A percentile compares a stretch with the other conserved stretches of the same genome.
Evolutionary conservation across 805 yeast species (phyloP).

Genomic region (Candida argentea): DNA sequence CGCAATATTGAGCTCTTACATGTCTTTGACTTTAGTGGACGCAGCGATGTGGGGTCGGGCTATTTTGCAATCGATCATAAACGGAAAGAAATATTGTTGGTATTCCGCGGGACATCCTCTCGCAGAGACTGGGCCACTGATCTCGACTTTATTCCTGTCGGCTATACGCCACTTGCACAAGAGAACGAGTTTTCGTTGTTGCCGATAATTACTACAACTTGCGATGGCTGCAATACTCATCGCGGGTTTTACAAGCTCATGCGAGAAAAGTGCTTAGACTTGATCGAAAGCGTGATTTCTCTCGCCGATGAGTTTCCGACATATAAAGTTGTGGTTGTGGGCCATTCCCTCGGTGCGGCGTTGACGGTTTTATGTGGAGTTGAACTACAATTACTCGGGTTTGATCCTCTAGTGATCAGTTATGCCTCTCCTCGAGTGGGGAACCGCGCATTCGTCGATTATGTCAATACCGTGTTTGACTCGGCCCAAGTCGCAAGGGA

Average conservation of each 20-base stretch:
- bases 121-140: conserved; percentile 55
- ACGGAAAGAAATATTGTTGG: conserved; percentile 34
- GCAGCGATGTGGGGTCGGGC: conserved; percentile 45
- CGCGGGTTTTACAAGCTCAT: conserved; percentile 49
- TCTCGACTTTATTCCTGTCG: conserved; percentile 36
- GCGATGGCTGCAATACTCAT: conserved; percentile 51
- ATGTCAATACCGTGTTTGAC: conserved; percentile 42
- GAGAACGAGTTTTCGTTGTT: conserved; percentile 7
- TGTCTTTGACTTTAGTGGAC: conserved; percentile 30
- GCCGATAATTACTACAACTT: conserved; percentile 12
- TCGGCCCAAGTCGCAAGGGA: conserved; percentile 17
- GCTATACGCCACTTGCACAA: conserved; percentile 32
- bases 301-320: conserved; percentile 30
- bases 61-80: conserved; percentile 40
- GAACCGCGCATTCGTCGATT: conserved; percentile 36
- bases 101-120: conserved; percentile 57
- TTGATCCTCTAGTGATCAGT: conserved; percentile 43
- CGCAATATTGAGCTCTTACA: conserved; percentile 24
- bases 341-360: conserved; percentile 77
- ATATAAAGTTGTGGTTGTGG: conserved; percentile 45
- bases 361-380: conserved; percentile 52
- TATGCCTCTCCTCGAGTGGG: conserved; percentile 63
- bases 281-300: conserved; percentile 24
- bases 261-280: conserved; percentile 27
- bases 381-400: conserved; percentile 47